Conservation (phyloP, 1,139 yeast genomes). For the Geotrichum fermentans region DNA sequence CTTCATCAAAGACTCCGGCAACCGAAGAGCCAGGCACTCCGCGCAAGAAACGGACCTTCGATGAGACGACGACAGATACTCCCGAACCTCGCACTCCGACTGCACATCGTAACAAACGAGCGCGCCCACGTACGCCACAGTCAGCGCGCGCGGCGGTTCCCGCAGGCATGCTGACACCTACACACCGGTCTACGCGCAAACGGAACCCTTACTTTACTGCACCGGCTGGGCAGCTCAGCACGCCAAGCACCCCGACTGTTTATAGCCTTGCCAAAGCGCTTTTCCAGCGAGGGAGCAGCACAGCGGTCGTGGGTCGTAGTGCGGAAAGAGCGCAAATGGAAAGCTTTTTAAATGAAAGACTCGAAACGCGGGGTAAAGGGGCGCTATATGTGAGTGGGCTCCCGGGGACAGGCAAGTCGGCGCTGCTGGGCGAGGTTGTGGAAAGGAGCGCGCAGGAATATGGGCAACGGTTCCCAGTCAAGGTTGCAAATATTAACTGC, state of each 20-base stretch:
- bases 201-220: conserved; percentile 16
- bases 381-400: conserved; percentile 92
- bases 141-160: conserved; percentile 4
- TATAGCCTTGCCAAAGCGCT: conserved; percentile 51
- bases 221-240: conserved; percentile 5
- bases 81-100: conserved; percentile 5
- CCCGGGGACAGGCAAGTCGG: conserved; percentile 97
- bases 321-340: conserved; percentile 52
- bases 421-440: conserved; percentile 57
- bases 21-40: background rate
- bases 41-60: background rate
- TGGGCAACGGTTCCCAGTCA: conserved; percentile 30
- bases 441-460: conserved; percentile 23
- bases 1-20: background rate
- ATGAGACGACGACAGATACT: background rate
- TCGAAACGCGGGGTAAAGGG: conserved; percentile 42
- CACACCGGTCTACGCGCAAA: conserved; percentile 3
- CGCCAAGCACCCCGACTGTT: conserved; percentile 25
- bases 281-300: conserved; percentile 52
- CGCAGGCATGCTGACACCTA: conserved; percentile 7
- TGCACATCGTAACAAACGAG: background rate
- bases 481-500: conserved; percentile 60
- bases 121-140: conserved; percentile 7
- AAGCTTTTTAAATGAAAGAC: conserved; percentile 45
- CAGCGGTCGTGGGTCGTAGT: conserved; percentile 49